Conservation (phyloP, 805 yeast genomes). For the Kregervanrija delftensis region DNA sequence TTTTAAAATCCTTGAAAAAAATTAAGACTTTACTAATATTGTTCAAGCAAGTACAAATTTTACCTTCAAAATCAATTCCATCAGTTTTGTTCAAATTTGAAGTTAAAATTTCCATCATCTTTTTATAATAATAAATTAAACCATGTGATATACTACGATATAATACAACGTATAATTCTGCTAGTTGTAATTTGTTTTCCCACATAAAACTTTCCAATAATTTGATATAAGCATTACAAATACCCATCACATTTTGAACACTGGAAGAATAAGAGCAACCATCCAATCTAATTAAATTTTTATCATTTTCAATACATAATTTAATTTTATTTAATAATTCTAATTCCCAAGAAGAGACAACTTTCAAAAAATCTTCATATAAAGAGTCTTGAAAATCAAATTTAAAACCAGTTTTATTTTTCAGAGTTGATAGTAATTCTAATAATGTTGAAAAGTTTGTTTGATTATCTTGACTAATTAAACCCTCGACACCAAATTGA, state of each 20-base stretch:
- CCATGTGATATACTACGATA: constrained; percentile 60
- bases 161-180: constrained; percentile 53
- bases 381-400: constrained; percentile 21
- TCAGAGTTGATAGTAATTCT: constrained; percentile 12
- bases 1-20: constrained; percentile 7
- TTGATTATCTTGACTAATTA: constrained; percentile 4
- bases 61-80: constrained; percentile 13
- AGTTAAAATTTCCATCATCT: constrained; percentile 17
- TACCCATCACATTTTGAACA: constrained; percentile 21
- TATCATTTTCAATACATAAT: constrained; percentile 53
- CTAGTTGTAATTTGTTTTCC: constrained; percentile 56
- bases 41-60: constrained; percentile 25
- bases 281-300: constrained; percentile 33
- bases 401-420: constrained; percentile 13
- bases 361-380: constrained; percentile 15
- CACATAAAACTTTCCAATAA: constrained; percentile 59
- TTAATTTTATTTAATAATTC: constrained; percentile 28
- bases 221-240: constrained; percentile 31
- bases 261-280: constrained; percentile 25
- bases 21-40: constrained; percentile 19
- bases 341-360: constrained; percentile 20
- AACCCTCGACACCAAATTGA: background rate
- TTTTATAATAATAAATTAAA: constrained; percentile 42
- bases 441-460: constrained; percentile 10
- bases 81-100: constrained; percentile 13